Evolutionary conservation across 768 basidiomycete genomes (phyloP).

Genomic region (Wakefieldia striispora): DNA sequence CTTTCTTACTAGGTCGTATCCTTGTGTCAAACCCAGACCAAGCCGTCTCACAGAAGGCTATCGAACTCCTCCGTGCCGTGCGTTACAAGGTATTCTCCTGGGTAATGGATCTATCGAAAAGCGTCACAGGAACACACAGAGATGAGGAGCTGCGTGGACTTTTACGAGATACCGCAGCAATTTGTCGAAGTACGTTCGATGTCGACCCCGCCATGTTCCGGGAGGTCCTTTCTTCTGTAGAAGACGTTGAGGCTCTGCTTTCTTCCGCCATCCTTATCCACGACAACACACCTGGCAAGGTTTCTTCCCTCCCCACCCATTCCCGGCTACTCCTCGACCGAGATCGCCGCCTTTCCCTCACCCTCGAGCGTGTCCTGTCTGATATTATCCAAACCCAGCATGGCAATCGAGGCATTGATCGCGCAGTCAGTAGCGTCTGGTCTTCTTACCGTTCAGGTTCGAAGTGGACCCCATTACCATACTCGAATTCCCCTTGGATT

Average conservation of each 20-base stretch:
- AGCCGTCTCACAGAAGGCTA: slow-evolving; percentile 14
- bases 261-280: slow-evolving; percentile 27
- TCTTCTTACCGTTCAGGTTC: slow-evolving; percentile 23
- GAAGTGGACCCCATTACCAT: slow-evolving; percentile 14
- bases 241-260: slow-evolving; percentile 25
- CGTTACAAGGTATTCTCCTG: slow-evolving; percentile 36
- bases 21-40: slow-evolving; percentile 24
- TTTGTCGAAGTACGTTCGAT: slow-evolving; percentile 38
- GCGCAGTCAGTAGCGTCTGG: slow-evolving; percentile 23
- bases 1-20: slow-evolving; percentile 36
- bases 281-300: slow-evolving; percentile 21
- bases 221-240: slow-evolving; percentile 15
- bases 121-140: slow-evolving; percentile 12
- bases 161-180: slow-evolving; percentile 36
- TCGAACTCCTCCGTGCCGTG: slow-evolving; percentile 30
- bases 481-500: slow-evolving; percentile 24
- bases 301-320: slow-evolving; percentile 1
- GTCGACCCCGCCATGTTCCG: slow-evolving; percentile 13
- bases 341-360: slow-evolving; percentile 29
- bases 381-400: slow-evolving; percentile 1
- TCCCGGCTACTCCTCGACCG: slow-evolving; percentile 26
- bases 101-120: slow-evolving; percentile 33
- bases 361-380: slow-evolving; percentile 15
- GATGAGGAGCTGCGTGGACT: slow-evolving; percentile 20
- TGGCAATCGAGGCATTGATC: slow-evolving; percentile 13